Evolutionary conservation across 73 alveolate species (phyloP), one percentile per base, ranked within the genome.

Genomic region (Paramecium tetraurelia): DNA sequence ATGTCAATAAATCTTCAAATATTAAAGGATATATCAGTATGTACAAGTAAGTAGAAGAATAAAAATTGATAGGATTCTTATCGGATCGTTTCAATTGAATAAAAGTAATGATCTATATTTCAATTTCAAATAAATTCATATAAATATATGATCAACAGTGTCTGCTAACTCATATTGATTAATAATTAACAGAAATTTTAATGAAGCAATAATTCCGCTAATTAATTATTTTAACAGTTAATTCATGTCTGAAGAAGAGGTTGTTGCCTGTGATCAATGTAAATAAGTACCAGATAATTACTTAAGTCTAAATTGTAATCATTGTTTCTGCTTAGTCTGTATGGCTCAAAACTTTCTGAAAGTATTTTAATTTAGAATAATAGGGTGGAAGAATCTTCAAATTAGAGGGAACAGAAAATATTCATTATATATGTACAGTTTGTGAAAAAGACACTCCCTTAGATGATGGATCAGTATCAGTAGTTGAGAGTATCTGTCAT

Each of bases 381-480:
- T 10, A 80, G 90, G 90, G 90, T 20, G 90, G 90, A 22, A 80
- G 90, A 46, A 80, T 46, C 43, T 80, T 38, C 48, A 80, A 80
- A 80, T 41, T 80, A 43, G 72, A 80, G 35, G 90, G 90, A 43
- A 24, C 70, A 46, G 90, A 80, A 2, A 36, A 80, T 22, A 46
- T 80, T 46, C 46, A 43, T 46, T 80, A 80, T 46, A 80, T 80
- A 40, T 80, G 90, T 24, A 40, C 70, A 16, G 43, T 80, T 4
- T 80, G 90, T 35, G 90, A 80, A 24, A 31, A 80, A 22, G 90
- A 80, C 16, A 80, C 90, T 0, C 46, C 36, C 0, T 46, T 80
- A n/a, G 90, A 80, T 80, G 90, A 80, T 18, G 90, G 63, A 24
- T 80, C 90, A 20, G 70, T 44, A 12, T 18, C 46, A 24, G 75